Evolutionary conservation across 495 filamentous ascomycete species (phyloP).

Genomic region (Penicillium verhagenii): DNA sequence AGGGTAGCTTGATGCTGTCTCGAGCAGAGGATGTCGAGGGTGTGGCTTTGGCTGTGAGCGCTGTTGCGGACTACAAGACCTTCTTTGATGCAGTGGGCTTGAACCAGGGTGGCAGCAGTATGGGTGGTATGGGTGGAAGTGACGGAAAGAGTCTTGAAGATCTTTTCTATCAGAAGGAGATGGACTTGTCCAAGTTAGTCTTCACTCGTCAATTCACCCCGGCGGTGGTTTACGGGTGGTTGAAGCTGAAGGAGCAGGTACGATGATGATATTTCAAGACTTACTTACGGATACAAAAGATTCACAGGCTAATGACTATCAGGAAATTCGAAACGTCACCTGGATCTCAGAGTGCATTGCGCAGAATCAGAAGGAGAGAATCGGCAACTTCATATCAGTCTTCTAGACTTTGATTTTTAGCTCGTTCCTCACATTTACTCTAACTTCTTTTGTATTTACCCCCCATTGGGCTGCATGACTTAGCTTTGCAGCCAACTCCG

Average conservation of each 20-base stretch:
- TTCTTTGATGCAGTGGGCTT: constrained; percentile 94
- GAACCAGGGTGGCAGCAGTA: constrained; percentile 75
- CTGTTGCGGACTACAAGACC: constrained; percentile 83
- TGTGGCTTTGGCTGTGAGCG: constrained; percentile 88
- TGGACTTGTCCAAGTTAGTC: constrained; percentile 92
- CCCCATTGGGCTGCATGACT: constrained; percentile 13
- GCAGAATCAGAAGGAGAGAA: constrained; percentile 98
- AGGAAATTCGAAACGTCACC: constrained; percentile 99
- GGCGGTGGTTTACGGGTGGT: constrained; percentile 95
- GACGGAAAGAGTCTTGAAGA: constrained; percentile 93
- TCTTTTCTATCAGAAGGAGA: constrained; percentile 98
- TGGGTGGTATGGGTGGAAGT: constrained; percentile 66
- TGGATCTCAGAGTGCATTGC: constrained; percentile 99
- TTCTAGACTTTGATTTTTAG: constrained; percentile 53
- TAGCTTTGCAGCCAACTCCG: constrained; percentile 19
- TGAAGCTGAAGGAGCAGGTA: constrained; percentile 96
- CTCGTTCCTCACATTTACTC: constrained; percentile 11
- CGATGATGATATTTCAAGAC: constrained; percentile 22
- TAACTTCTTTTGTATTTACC: constrained; percentile 22
- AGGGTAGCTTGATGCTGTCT: constrained; percentile 93
- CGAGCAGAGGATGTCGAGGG: constrained; percentile 92
- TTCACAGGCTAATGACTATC: constrained; percentile 22
- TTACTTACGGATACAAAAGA: constrained; percentile 9
- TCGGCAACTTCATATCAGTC: constrained; percentile 97
- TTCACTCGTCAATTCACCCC: constrained; percentile 97